phyloP scores from a whole-genome alignment of 306 rosid species.

The Quercus robur region DNA sequence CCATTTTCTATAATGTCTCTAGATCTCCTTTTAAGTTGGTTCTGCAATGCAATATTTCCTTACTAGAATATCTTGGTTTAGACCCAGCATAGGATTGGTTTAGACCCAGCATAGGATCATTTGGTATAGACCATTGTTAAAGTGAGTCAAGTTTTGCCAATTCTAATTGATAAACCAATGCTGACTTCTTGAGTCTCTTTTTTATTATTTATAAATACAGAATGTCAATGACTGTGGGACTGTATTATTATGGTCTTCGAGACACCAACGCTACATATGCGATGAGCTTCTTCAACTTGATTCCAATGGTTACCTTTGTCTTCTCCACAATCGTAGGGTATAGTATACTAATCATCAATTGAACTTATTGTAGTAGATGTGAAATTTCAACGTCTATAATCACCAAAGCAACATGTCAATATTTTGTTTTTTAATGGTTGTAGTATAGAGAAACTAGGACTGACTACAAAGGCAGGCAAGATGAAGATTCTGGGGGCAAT shows the following conservation, averaged over 20 bases:
- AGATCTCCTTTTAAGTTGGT: not conserved
- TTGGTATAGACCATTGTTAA: no score
- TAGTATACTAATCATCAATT: no score
- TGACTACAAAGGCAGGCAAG: conserved; percentile 31
- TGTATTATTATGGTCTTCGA: conserved; percentile 59
- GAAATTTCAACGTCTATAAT: not conserved
- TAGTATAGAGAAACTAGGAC: conserved; percentile 45
- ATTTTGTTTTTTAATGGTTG: not conserved
- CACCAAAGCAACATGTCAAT: not conserved
- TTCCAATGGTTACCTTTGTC: conserved; percentile 56
- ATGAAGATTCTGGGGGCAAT: conserved; percentile 46
- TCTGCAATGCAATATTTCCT: not conserved
- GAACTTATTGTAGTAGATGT: no score
- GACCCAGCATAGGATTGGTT: no score
- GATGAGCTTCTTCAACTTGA: conserved; percentile 52
- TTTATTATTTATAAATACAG: conserved; percentile 18
- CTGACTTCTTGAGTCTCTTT: not conserved
- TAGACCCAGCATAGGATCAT: no score
- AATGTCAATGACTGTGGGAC: conserved; percentile 46
- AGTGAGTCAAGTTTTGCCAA: not conserved
- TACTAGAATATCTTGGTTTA: not conserved
- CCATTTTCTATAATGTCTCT: not conserved
- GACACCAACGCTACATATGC: conserved; percentile 71
- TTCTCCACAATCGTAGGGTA: conserved; percentile 43
- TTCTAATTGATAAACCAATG: not conserved